Conservation (phyloP, 2,329 filamentous ascomycete species). For the Cytospora leucostoma region DNA sequence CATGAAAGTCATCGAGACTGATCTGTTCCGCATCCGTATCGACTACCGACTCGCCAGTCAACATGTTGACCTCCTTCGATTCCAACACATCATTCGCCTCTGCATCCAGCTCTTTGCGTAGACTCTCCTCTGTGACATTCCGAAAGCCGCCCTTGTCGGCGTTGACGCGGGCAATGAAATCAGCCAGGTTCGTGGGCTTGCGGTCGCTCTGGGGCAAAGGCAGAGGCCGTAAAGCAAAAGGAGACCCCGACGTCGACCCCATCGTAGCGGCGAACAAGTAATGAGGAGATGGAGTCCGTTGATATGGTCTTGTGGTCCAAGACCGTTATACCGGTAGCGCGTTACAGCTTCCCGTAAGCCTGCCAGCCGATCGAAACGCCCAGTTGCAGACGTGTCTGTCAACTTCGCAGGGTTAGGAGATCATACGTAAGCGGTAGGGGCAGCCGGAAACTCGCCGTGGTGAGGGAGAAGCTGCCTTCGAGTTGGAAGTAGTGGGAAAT, state of each 20-base stretch:
- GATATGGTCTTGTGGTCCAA: too few species aligned
- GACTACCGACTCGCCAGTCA: conserved; percentile 47
- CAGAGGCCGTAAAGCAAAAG: conserved; percentile 64
- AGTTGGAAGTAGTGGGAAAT: background rate
- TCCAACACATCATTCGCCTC: conserved; percentile 40
- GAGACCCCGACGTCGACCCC: conserved; percentile 28
- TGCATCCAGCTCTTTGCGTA: conserved; percentile 67
- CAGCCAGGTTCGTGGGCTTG: conserved; percentile 63
- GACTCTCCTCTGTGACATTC: conserved; percentile 70
- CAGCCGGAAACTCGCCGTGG: background rate
- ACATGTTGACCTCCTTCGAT: conserved; percentile 49
- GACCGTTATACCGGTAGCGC: too few species aligned
- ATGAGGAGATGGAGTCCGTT: background rate
- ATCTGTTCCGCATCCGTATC: conserved; percentile 46
- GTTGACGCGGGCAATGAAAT: conserved; percentile 79
- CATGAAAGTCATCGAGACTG: conserved; percentile 45
- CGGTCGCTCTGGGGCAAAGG: conserved; percentile 62
- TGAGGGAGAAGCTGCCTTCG: background rate
- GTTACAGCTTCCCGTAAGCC: too few species aligned
- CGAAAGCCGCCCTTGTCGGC: conserved; percentile 79
- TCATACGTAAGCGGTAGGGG: background rate
- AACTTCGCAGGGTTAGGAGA: background rate
- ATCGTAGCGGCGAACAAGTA: conserved; percentile 16
- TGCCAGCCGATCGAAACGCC: background rate
- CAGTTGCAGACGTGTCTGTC: conserved; percentile 7